Conservation (phyloP, 331 rosid genomes). For the Stylosanthes scabra region DNA sequence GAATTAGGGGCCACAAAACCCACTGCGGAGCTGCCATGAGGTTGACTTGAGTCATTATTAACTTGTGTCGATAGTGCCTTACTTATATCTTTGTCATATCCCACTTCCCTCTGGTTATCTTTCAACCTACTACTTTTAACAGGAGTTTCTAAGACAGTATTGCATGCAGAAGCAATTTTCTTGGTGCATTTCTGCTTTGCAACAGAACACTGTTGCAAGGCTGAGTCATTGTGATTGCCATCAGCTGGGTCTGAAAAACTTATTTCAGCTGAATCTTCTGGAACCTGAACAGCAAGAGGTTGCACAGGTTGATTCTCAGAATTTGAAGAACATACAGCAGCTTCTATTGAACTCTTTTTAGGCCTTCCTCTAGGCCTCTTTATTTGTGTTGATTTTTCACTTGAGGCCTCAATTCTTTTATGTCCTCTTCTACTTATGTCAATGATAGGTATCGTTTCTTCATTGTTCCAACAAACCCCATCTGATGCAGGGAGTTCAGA, state of each 20-base stretch:
- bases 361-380: slow-evolving; percentile 58
- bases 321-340: slow-evolving; percentile 41
- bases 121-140: slow-evolving; percentile 39
- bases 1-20: slow-evolving; percentile 43
- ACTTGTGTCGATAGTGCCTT: slow-evolving; percentile 39
- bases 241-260: slow-evolving; percentile 47
- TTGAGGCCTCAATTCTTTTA: slow-evolving; percentile 19
- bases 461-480: slow-evolving; percentile 46
- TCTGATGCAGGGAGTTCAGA: slow-evolving; percentile 21
- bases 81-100: slow-evolving; percentile 39
- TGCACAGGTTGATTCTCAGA: slow-evolving; percentile 39
- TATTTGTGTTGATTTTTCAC: slow-evolving; percentile 39
- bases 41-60: slow-evolving; percentile 48
- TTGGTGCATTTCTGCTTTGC: slow-evolving; percentile 39
- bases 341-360: slow-evolving; percentile 47
- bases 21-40: slow-evolving; percentile 41
- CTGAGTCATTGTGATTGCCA: slow-evolving; percentile 40
- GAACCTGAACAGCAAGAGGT: slow-evolving; percentile 46
- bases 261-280: slow-evolving; percentile 53
- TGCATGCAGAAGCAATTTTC: slow-evolving; percentile 46
- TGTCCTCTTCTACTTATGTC: slow-evolving; percentile 47
- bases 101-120: slow-evolving; percentile 36
- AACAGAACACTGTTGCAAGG: slow-evolving; percentile 40
- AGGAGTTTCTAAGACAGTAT: slow-evolving; percentile 32
- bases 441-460: slow-evolving; percentile 35